Evolutionary conservation across 371 early-diverging fungal species (phyloP).

Genomic region (Mucor lusitanicus): DNA sequence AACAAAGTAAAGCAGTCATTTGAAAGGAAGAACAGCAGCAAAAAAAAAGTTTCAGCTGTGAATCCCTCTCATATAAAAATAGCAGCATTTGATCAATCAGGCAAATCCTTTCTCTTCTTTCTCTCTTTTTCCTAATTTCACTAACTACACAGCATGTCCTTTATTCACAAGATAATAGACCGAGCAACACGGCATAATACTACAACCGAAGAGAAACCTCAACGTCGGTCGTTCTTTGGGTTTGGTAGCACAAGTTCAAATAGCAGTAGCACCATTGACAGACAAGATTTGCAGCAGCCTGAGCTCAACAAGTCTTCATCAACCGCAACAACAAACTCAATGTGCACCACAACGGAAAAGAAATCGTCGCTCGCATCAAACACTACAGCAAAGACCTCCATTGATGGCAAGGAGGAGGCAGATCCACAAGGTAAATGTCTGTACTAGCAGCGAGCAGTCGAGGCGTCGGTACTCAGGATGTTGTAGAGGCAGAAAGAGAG

Average conservation of each 20-base stretch:
- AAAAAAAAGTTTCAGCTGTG: background rate
- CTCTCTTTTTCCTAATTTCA: background rate
- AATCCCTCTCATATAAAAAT: background rate
- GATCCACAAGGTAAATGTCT: background rate
- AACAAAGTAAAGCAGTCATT: background rate
- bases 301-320: background rate
- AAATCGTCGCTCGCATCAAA: background rate
- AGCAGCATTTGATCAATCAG: background rate
- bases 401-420: background rate
- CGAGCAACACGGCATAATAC: constrained; percentile 22
- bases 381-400: background rate
- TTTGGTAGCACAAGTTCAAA: constrained; percentile 15
- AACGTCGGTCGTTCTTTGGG: constrained; percentile 35
- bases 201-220: constrained; percentile 16
- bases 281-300: background rate
- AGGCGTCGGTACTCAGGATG: background rate
- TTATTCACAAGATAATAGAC: constrained; percentile 27
- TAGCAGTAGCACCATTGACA: background rate
- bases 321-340: background rate
- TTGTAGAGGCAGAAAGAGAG: background rate
- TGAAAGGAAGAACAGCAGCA: background rate
- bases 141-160: constrained; percentile 15
- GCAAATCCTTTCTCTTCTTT: background rate
- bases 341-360: background rate
- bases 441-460: background rate